Conservation (phyloP, 2,329 filamentous ascomycete species). For the Phialophora macrospora region DNA sequence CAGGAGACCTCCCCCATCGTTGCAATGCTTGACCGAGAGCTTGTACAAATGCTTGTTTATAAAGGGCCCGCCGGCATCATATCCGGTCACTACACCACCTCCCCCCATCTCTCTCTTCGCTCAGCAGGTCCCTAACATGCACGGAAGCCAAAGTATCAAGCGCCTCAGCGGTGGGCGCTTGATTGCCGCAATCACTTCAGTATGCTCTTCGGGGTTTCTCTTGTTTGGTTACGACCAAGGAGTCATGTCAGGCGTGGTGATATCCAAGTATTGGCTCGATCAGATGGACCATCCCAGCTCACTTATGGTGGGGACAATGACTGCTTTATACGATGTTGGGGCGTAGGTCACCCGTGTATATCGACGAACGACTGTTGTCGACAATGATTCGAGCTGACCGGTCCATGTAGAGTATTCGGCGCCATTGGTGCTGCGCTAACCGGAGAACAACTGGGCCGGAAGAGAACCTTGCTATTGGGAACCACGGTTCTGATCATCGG, state of each 20-base stretch:
- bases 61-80: not conserved
- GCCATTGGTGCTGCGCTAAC: slow-evolving; percentile 57
- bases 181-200: slow-evolving; percentile 21
- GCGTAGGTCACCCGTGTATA: slow-evolving; percentile 40
- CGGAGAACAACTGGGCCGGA: slow-evolving; percentile 46
- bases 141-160: not conserved
- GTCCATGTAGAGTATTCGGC: slow-evolving; percentile 47
- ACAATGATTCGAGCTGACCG: not conserved
- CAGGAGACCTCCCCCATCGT: slow-evolving; percentile 2
- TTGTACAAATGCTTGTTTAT: slow-evolving; percentile 5
- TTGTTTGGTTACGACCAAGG: slow-evolving; percentile 46
- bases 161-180: slow-evolving; percentile 11
- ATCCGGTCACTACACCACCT: not conserved
- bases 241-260: slow-evolving; percentile 76
- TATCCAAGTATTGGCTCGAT: slow-evolving; percentile 65
- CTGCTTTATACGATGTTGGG: slow-evolving; percentile 54
- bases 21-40: slow-evolving; percentile 17
- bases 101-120: not conserved
- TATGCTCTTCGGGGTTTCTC: slow-evolving; percentile 31
- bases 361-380: not conserved
- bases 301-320: slow-evolving; percentile 31
- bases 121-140: not conserved
- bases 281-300: slow-evolving; percentile 55
- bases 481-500: slow-evolving; percentile 57
- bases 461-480: slow-evolving; percentile 60